A percentile compares a stretch with the other conserved stretches of the same genome.
Evolutionary conservation across 2,329 filamentous ascomycete species (phyloP).

Genomic region (Aspergillus awamori): DNA sequence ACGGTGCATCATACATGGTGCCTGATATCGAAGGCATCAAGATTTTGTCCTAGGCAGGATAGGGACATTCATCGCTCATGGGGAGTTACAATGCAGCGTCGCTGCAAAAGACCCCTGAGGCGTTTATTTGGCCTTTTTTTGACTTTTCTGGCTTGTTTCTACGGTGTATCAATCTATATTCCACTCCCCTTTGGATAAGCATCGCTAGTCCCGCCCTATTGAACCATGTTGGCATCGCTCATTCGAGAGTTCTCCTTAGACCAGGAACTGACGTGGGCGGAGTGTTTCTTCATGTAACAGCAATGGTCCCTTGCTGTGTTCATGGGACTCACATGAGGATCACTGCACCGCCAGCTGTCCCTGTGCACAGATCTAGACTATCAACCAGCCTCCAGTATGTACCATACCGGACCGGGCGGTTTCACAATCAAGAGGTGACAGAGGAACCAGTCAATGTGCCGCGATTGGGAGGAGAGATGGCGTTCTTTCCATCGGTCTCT

Average conservation of each 20-base stretch:
- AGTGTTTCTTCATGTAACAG: not conserved
- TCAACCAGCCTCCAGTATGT: not conserved
- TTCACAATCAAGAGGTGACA: not conserved
- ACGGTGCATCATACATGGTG: slow-evolving; percentile 13
- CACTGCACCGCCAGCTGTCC: not conserved
- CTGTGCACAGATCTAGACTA: not conserved
- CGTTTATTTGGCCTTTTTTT: not conserved
- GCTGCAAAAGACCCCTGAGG: not conserved
- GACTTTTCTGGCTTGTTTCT: not conserved
- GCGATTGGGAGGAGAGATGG: not conserved
- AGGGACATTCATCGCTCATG: not conserved
- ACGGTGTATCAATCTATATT: not conserved
- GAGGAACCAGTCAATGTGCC: not conserved
- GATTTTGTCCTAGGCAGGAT: not conserved
- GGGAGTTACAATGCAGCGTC: not conserved
- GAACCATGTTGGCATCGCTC: not conserved
- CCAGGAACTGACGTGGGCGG: not conserved
- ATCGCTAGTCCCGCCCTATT: not conserved
- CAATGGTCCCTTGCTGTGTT: not conserved
- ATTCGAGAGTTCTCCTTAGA: not conserved
- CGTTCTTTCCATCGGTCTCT: not conserved
- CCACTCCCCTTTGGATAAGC: not conserved
- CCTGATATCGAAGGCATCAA: slow-evolving; percentile 10
- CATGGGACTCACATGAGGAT: not conserved
- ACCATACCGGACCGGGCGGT: not conserved